Evolutionary conservation across 1,139 yeast species (phyloP).

Genomic region (Arxiozyma bovina): DNA sequence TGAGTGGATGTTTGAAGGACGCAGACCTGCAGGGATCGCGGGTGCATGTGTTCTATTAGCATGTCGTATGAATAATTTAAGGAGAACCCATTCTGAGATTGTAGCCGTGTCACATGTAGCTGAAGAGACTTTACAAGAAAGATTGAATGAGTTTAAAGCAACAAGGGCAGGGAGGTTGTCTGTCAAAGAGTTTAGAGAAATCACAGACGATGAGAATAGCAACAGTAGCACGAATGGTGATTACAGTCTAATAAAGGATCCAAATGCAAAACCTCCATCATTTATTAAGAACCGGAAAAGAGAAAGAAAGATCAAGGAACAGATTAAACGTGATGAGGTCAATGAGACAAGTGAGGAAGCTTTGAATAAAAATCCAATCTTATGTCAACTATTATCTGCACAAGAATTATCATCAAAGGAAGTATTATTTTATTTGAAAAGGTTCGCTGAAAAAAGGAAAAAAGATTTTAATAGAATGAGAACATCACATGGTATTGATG

Average conservation of each 20-base stretch:
- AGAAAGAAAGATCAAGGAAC: conserved; percentile 33
- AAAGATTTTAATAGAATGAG: conserved; percentile 30
- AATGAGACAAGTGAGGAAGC: conserved; percentile 35
- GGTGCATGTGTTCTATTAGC: conserved; percentile 93
- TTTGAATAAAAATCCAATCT: conserved; percentile 33
- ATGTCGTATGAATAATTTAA: conserved; percentile 89
- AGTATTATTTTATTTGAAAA: conserved; percentile 37
- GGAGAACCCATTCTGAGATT: conserved; percentile 86
- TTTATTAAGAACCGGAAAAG: conserved; percentile 45
- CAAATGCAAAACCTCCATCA: conserved; percentile 71
- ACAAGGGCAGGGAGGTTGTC: conserved; percentile 71
- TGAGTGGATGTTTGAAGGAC: conserved; percentile 94
- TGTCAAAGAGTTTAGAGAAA: conserved; percentile 58
- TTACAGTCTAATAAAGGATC: conserved; percentile 34
- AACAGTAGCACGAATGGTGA: neutral
- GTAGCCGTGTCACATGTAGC: conserved; percentile 95
- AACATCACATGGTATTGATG: conserved; percentile 30
- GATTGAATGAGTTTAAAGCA: conserved; percentile 77
- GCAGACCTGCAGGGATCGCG: conserved; percentile 97
- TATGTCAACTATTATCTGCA: conserved; percentile 36
- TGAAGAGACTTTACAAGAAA: conserved; percentile 81
- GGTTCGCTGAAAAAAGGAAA: conserved; percentile 36
- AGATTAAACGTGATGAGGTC: conserved; percentile 23
- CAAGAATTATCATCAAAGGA: conserved; percentile 39
- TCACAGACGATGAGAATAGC: neutral